These are phyloP conservation scores for Phycomyces blakesleeanus DNA, from an alignment of 192 early-diverging fungal species.

Conservation along the genomic window DNA sequence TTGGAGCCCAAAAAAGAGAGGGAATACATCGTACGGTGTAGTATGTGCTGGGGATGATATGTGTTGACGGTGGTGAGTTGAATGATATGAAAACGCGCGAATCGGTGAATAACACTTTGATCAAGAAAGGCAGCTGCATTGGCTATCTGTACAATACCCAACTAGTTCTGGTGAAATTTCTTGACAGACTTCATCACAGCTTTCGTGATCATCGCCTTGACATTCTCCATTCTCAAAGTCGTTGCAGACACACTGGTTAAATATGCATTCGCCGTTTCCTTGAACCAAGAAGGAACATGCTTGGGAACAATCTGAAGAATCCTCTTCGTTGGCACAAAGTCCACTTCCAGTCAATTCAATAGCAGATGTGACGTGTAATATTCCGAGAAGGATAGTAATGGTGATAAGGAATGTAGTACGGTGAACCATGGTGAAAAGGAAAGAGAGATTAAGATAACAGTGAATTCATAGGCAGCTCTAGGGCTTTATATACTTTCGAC, in stretches of 20 bases:
- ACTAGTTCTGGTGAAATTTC: slow-evolving; percentile 6
- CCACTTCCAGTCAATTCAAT: not conserved
- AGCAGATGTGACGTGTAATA: not conserved
- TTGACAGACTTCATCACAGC: slow-evolving; percentile 14
- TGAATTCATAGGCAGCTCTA: too few relatives aligned
- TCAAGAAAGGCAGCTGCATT: slow-evolving; percentile 15
- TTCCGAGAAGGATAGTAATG: too few relatives aligned
- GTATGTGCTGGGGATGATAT: not conserved
- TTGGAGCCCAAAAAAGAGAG: too few relatives aligned
- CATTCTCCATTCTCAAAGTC: slow-evolving; percentile 12
- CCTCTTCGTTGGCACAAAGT: not conserved
- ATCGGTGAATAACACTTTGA: not conserved
- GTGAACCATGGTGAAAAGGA: not conserved
- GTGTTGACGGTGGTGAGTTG: not conserved
- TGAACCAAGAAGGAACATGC: not conserved
- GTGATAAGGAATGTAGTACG: not conserved
- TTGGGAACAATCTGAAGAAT: too few relatives aligned
- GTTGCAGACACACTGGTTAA: slow-evolving; percentile 10
- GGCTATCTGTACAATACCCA: slow-evolving; percentile 14
- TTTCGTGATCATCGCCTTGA: slow-evolving; percentile 16
- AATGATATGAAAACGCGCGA: not conserved
- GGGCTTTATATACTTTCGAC: too few relatives aligned
- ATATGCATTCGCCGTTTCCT: slow-evolving; percentile 11
- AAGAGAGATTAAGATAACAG: not conserved
- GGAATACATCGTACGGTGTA: not conserved